Evolutionary conservation across 2,329 filamentous ascomycete genomes (phyloP), one percentile per base, ranked within the genome.

Genomic region (Claviceps purpurea): DNA sequence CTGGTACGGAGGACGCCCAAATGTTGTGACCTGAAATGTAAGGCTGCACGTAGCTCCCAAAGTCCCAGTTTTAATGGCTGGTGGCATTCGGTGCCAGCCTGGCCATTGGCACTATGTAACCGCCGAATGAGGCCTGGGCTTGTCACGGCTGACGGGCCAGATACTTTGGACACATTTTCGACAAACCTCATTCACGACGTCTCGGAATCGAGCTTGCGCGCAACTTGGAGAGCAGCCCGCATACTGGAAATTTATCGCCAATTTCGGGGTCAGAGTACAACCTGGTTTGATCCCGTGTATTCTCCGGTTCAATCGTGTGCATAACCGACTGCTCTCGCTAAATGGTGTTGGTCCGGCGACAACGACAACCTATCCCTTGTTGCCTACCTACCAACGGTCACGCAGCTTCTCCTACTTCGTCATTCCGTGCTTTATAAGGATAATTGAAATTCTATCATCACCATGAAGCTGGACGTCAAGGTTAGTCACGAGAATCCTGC

Each of bases 401-500:
- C 48, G 22, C 42, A 49, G 26, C 26, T 20, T 24, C 38, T 16
- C 16, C 38, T 40, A 13, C 20, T 14, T 44, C 39, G 30, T 30
- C 26, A 13, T 24, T 50, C 37, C 43, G 47, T 41, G 26, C 37
- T 43, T 24, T 5, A 22, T 45, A 24, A 20, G 34, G 42, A n/a
- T 20, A 37, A 45, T 43, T 48, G 24, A 22, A 3, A 40, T 37
- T n/a, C 1, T 20, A 13, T 41, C 47, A 47, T 48, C 62, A 70
- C 57, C 49, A 70, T 70, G 68, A 70, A 67, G 62, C 63, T 70
- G 61, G 68, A 70, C 64, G 67, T 70, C 56, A 70, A 70, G 67
- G 68, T 70, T 45, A 61, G 67, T 62, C 22, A 24, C 20, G 26
- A 22, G 37, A 22, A 16, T 22, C 14, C 16, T 8, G 24, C n/a